Percentiles rank a stretch among this genome's conserved stretches.
Conservation (phyloP, 2,329 filamentous ascomycete species). For the Aspergillus glaucus region DNA sequence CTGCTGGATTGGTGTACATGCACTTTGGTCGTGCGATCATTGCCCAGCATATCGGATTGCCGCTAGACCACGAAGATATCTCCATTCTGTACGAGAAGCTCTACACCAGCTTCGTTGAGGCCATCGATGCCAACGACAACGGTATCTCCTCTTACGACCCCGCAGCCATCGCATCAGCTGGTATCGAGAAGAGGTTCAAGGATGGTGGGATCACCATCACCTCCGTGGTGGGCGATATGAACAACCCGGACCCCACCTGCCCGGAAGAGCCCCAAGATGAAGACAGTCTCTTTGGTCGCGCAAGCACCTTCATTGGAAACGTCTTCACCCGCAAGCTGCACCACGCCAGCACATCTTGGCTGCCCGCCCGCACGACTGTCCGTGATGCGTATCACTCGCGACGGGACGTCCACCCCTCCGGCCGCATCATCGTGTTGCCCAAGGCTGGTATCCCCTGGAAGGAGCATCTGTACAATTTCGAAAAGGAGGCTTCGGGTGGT, state of each 20-base stretch:
- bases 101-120: conserved; percentile 90
- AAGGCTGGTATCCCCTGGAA: conserved; percentile 82
- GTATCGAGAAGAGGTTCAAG: conserved; percentile 74
- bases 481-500: conserved; percentile 49
- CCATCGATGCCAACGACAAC: conserved; percentile 96
- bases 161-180: conserved; percentile 59
- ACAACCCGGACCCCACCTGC: conserved; percentile 54
- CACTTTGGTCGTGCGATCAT: conserved; percentile 88
- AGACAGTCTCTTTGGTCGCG: conserved; percentile 70
- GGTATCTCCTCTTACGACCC: conserved; percentile 80
- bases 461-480: conserved; percentile 86
- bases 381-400: conserved; percentile 67
- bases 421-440: conserved; percentile 75
- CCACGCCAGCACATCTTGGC: conserved; percentile 70
- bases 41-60: conserved; percentile 55
- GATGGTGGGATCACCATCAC: conserved; percentile 78
- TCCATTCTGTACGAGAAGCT: conserved; percentile 76
- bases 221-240: conserved; percentile 73
- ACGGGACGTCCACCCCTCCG: conserved; percentile 60
- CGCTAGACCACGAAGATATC: conserved; percentile 60
- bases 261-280: conserved; percentile 64
- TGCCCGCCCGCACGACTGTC: conserved; percentile 78
- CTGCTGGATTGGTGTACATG: conserved; percentile 88
- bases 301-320: conserved; percentile 78
- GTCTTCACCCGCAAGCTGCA: conserved; percentile 78